phyloP scores from a whole-genome alignment of 164 flowering plant species.

The Stephania japonica region DNA sequence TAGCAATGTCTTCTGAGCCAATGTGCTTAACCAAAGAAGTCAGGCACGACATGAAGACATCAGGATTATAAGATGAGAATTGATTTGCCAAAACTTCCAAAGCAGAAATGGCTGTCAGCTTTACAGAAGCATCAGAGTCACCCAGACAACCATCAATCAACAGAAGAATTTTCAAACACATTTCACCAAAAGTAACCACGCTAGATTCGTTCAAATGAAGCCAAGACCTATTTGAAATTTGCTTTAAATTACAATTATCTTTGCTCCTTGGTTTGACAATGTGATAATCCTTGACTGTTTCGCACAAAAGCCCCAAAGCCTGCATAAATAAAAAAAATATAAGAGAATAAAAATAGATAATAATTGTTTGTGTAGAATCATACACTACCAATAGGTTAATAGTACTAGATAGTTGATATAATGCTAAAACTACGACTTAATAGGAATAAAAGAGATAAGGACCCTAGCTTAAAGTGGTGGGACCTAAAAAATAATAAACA shows the following conservation, averaged over 20 bases:
- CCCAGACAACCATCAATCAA: constrained; percentile 44
- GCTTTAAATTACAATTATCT: constrained; percentile 19
- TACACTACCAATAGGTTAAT: no score
- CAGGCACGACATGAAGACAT: constrained; percentile 45
- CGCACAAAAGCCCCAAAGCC: constrained; percentile 77
- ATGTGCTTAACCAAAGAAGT: constrained; percentile 44
- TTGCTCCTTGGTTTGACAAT: constrained; percentile 24
- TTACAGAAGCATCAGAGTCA: constrained; percentile 34
- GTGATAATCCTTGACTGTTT: constrained; percentile 38
- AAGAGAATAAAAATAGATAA: no score
- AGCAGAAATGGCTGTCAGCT: constrained; percentile 63
- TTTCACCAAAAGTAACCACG: constrained; percentile 33
- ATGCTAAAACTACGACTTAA: no score
- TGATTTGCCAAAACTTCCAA: constrained; percentile 59
- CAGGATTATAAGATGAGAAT: constrained; percentile 40
- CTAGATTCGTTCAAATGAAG: constrained; percentile 40
- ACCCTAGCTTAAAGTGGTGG: no score
- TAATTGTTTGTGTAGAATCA: no score
- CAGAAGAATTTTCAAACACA: constrained; percentile 51
- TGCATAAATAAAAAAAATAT: constrained; percentile 19
- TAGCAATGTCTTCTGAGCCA: constrained; percentile 33
- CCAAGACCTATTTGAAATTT: constrained; percentile 27
- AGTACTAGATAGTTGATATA: no score
- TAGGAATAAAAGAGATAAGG: no score
- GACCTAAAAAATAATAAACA: no score